Base-by-base conservation (phyloP, 2,329 filamentous ascomycete species). In the Nemania abortiva region DNA sequence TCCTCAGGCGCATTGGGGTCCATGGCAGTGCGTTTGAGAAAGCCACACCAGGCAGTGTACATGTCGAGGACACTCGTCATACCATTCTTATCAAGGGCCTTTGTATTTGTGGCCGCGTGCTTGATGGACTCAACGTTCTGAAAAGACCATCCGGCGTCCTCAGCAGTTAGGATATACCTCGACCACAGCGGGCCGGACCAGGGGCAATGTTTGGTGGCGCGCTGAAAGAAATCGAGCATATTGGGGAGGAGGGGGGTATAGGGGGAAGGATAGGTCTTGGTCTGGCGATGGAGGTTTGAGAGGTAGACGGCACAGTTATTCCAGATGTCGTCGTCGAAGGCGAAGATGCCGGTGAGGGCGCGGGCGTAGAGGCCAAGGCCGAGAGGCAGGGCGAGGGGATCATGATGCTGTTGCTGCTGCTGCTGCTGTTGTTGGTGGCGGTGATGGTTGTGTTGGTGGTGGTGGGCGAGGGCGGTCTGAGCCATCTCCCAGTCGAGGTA, bases 161-260 rank as follows among this genome's bases (percentile, higher is more conserved):
- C 96, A 3, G 94, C 92, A 22, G 90, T 91, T 61, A 98, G 82
- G 29, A 99, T 91, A 72, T 95, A 95, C 73, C 95, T 90, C 6
- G 93, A 93, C 96, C 96, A 99, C 6, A 99, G 86, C 31, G 89
- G 87, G 18, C 96, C 96, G 6, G 94, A 97, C 92, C 94, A 97
- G 1, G 96, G 95, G 74, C 95, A 97, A 80, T 98, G 96, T 52
- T 91, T 88, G 10, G 95, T 96, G 13, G 94, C 94, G 72, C 94
- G 89, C 74, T 94, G 90, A 2, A 97, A 85, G 6, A 95, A 87
- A 55, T 93, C 88, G 10, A 97, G 86, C 45, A 92, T 80, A 63
- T 83, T 82, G 22, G 80, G 86, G 64, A 78, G 86, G 64, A 77
- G 80, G 64, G 77, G 80, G 73, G 64, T 79, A 52, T 71, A 81